Evolutionary conservation across 2,329 filamentous ascomycete genomes (phyloP), one percentile per base, ranked within the genome.

Genomic region (Annulohypoxylon truncatum): DNA sequence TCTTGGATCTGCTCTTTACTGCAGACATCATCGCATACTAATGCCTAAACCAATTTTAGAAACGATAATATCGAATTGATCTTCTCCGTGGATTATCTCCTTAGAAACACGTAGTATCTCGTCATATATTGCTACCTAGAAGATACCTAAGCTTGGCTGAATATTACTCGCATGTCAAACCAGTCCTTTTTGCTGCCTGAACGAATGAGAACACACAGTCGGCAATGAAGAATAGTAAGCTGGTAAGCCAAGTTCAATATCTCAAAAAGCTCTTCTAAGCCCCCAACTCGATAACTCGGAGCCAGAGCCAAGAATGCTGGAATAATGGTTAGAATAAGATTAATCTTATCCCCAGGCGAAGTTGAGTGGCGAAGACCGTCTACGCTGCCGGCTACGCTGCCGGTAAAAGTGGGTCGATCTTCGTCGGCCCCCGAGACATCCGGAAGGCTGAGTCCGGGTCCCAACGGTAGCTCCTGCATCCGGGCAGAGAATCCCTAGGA

Each of bases 361-460:
- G 38, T 28, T 10, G 26, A 18, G 40, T 33, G 44, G 44, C 44
- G 12, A n/a, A 48, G 29, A 20, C 54, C 42, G 54, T 22, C n/a
- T 13, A 48, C 8, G 28, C 8, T 31, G 13, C 54, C 42, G 54
- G 31, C n/a, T 13, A 48, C 8, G 28, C 8, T 31, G 13, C 54
- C 42, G 54, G 13, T 48, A 57, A 48, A 48, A 57, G 42, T 48
- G 54, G 54, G 9, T 13, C 42, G 9, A 4, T 31, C 2, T 15
- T n/a, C 35, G 29, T 44, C 52, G 38, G 38, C 18, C 52, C 35
- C 52, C 52, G 52, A 44, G 24, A 26, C n/a, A 42, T 7, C 52
- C 52, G 52, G 52, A 54, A 44, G 24, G 35, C 52, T 54, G 38
- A 54, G 52, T n/a, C 38, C 52, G 52, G 26, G 7, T 22, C 8